These are phyloP conservation scores for Polyrhizophydium stewartii DNA, from an alignment of 371 early-diverging fungal species.

Conservation along the genomic window DNA sequence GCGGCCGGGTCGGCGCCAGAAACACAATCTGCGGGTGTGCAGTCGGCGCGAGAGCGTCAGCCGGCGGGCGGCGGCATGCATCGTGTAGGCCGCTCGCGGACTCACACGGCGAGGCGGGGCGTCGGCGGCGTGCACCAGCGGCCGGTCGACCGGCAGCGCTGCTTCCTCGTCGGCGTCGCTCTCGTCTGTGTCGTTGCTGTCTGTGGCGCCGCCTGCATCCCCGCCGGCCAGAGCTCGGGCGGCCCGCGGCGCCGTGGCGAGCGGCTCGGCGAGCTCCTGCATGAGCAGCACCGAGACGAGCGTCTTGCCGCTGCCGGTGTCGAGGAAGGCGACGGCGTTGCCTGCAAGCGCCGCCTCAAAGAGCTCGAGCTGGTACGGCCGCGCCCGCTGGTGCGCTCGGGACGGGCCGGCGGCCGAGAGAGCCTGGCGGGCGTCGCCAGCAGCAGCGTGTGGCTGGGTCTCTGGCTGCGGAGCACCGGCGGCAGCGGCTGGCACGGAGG, in stretches of 20 bases:
- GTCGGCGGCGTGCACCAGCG: too few relatives aligned
- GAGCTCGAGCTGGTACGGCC: slow-evolving; percentile 74
- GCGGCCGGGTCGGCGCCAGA: slow-evolving; percentile 77
- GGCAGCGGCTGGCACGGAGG: too few relatives aligned
- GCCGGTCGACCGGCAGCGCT: too few relatives aligned
- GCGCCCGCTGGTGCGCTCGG: too few relatives aligned
- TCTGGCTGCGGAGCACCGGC: too few relatives aligned
- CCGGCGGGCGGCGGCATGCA: too few relatives aligned
- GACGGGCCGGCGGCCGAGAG: too few relatives aligned
- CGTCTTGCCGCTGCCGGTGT: slow-evolving; percentile 90
- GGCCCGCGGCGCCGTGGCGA: background rate
- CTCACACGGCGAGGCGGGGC: too few relatives aligned
- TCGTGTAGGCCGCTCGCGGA: too few relatives aligned
- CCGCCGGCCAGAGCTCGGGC: background rate
- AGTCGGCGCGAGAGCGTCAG: too few relatives aligned
- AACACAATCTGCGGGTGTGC: slow-evolving; percentile 54
- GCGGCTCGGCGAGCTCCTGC: slow-evolving; percentile 47
- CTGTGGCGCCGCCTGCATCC: background rate
- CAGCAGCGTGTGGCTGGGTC: too few relatives aligned
- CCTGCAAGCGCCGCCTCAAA: slow-evolving; percentile 57
- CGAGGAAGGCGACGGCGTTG: slow-evolving; percentile 82
- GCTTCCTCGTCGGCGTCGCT: background rate
- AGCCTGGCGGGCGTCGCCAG: too few relatives aligned
- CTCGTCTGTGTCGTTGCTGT: background rate
- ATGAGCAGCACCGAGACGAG: slow-evolving; percentile 85